Evolutionary conservation across 805 yeast genomes (phyloP).

Genomic region (Isabelozyma pseudorhagii): DNA sequence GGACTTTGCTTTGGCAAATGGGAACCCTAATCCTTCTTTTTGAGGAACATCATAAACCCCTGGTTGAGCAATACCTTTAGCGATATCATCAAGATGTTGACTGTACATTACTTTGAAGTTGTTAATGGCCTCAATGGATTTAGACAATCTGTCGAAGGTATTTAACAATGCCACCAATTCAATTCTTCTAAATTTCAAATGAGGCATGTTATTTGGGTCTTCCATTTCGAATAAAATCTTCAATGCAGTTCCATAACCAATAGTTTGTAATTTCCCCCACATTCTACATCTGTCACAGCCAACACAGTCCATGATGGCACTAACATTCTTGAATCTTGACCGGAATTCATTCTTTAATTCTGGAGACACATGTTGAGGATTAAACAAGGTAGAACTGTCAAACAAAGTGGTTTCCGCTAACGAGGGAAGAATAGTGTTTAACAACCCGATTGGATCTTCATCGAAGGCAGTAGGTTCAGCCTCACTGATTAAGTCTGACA

Average conservation of each 20-base stretch:
- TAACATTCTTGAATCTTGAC: conserved; percentile 80
- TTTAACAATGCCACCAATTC: conserved; percentile 89
- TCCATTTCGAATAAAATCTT: conserved; percentile 81
- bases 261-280: conserved; percentile 98
- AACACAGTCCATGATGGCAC: conserved; percentile 95
- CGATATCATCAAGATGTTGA: conserved; percentile 38
- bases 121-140: conserved; percentile 72
- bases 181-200: conserved; percentile 63
- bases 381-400: conserved; percentile 45
- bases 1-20: conserved; percentile 18
- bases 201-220: conserved; percentile 48
- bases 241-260: conserved; percentile 96
- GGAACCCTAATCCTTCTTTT: conserved; percentile 35
- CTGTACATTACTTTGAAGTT: conserved; percentile 61
- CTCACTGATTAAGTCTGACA: conserved; percentile 22
- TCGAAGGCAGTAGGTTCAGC: conserved; percentile 42
- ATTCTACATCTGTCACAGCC: conserved; percentile 96
- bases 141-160: conserved; percentile 88
- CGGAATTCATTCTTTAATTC: conserved; percentile 82
- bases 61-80: conserved; percentile 33
- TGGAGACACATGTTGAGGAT: conserved; percentile 42
- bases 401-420: conserved; percentile 42
- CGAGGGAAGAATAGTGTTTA: conserved; percentile 34
- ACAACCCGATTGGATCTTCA: conserved; percentile 26
- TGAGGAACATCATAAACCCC: conserved; percentile 38